Percentiles rank a stretch among this genome's conserved stretches.
phyloP scores from a whole-genome alignment of 129 eudicot species.

The Pulicaria dysenterica region DNA sequence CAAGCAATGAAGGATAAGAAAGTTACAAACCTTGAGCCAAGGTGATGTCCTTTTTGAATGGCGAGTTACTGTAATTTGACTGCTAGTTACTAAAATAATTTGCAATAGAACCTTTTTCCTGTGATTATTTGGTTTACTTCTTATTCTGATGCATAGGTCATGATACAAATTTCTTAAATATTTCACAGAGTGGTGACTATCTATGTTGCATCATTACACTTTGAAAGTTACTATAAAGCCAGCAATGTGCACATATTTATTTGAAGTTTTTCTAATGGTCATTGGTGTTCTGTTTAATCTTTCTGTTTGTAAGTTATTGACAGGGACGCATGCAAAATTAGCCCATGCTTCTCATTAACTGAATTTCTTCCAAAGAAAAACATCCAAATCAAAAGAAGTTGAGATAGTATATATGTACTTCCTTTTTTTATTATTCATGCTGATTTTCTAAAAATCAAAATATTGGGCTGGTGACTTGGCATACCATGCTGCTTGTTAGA shows the following conservation, averaged over 20 bases:
- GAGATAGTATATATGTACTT: not conserved
- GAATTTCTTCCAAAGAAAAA: slow-evolving; percentile 10
- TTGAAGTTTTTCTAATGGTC: not conserved
- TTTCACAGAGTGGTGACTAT: not conserved
- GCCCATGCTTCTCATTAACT: not conserved
- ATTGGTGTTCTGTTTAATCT: slow-evolving; percentile 1
- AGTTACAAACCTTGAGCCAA: not conserved
- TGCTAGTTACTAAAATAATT: not conserved
- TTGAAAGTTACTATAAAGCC: not conserved
- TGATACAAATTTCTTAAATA: not conserved
- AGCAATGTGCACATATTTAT: not conserved
- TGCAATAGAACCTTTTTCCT: not conserved
- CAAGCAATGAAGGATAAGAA: slow-evolving; percentile 3
- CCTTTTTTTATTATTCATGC: not conserved
- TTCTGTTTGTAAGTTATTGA: slow-evolving; percentile 1
- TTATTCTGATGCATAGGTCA: no score
- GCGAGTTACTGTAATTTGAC: not conserved
- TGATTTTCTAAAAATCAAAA: not conserved
- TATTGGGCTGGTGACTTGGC: not conserved
- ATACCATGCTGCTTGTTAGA: slow-evolving; percentile 2
- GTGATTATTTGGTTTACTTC: no score
- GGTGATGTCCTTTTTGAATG: not conserved
- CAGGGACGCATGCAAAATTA: not conserved
- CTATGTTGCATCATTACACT: slow-evolving; percentile 6
- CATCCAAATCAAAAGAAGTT: not conserved